phyloP scores from a whole-genome alignment of 2,329 filamentous ascomycete genomes.

The Fusarium metavorans region DNA sequence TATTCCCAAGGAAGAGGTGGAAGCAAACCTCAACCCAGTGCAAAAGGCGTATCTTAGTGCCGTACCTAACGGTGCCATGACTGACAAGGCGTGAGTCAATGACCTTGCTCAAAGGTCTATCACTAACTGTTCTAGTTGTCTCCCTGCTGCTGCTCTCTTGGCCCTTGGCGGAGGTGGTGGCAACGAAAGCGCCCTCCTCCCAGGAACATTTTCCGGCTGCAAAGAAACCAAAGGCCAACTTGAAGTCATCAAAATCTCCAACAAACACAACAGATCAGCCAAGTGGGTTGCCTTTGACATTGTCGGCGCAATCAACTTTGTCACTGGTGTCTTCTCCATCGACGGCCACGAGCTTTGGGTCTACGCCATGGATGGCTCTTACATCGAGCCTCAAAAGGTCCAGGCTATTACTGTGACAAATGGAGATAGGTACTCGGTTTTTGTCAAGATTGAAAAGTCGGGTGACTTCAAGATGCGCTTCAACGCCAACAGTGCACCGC shows the following conservation, averaged over 20 bases:
- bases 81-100: constrained; percentile 54
- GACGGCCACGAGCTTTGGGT: constrained; percentile 66
- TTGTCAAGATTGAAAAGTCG: constrained; percentile 59
- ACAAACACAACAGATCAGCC: constrained; percentile 22
- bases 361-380: constrained; percentile 66
- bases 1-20: constrained; percentile 57
- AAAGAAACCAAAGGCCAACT: constrained; percentile 56
- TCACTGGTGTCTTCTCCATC: constrained; percentile 59
- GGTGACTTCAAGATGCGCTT: constrained; percentile 68
- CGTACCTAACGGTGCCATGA: constrained; percentile 49
- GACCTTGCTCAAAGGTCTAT: too few species aligned
- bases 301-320: constrained; percentile 63
- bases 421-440: constrained; percentile 64
- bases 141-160: constrained; percentile 53
- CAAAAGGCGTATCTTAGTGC: constrained; percentile 48
- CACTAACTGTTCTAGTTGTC: constrained; percentile 32
- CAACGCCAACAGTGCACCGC: constrained; percentile 60
- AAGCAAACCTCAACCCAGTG: constrained; percentile 48
- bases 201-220: constrained; percentile 60
- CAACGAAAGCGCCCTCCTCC: constrained; percentile 55
- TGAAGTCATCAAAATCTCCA: constrained; percentile 60
- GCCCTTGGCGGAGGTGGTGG: constrained; percentile 47
- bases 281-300: constrained; percentile 67
- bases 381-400: constrained; percentile 64
- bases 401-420: constrained; percentile 62